phyloP scores from a whole-genome alignment of 768 basidiomycete species.

The Boletus fagicola region DNA sequence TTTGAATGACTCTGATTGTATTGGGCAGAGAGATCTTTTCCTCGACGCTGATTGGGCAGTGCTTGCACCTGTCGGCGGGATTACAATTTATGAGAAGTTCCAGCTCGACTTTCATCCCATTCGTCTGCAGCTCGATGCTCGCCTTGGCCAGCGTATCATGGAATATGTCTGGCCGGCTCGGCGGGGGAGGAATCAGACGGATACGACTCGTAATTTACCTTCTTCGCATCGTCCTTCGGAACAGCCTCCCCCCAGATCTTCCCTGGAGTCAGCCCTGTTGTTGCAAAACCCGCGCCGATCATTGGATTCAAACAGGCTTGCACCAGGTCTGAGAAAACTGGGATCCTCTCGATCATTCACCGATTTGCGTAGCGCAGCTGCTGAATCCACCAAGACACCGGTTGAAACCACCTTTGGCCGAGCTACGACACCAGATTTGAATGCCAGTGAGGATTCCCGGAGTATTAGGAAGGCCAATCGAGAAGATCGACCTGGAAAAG shows the following conservation, averaged over 20 bases:
- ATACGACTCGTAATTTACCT: background rate
- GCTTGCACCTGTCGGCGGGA: slow-evolving; percentile 90
- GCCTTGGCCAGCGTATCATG: slow-evolving; percentile 76
- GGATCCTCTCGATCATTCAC: slow-evolving; percentile 69
- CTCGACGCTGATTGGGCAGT: slow-evolving; percentile 76
- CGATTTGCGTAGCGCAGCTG: slow-evolving; percentile 52
- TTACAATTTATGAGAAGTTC: slow-evolving; percentile 83
- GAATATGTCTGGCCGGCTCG: slow-evolving; percentile 85
- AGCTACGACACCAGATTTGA: slow-evolving; percentile 16
- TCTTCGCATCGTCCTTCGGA: slow-evolving; percentile 25
- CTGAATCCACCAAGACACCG: slow-evolving; percentile 31
- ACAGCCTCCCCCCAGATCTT: slow-evolving; percentile 37
- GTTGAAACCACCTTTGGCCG: slow-evolving; percentile 10
- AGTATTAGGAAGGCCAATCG: slow-evolving; percentile 17
- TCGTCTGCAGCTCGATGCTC: slow-evolving; percentile 81
- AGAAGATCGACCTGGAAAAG: slow-evolving; percentile 30
- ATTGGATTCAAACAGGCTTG: slow-evolving; percentile 33
- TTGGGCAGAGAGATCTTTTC: slow-evolving; percentile 64
- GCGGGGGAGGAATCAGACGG: slow-evolving; percentile 30
- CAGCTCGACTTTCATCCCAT: slow-evolving; percentile 83
- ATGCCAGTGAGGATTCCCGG: slow-evolving; percentile 22
- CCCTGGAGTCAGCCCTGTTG: slow-evolving; percentile 50
- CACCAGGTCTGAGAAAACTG: slow-evolving; percentile 49
- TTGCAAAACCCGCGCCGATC: slow-evolving; percentile 33
- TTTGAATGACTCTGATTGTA: slow-evolving; percentile 7